A percentile compares a stretch with the other conserved stretches of the same genome.
Conservation (phyloP, 2,329 filamentous ascomycete genomes). For the Paecilomyces formosus region DNA sequence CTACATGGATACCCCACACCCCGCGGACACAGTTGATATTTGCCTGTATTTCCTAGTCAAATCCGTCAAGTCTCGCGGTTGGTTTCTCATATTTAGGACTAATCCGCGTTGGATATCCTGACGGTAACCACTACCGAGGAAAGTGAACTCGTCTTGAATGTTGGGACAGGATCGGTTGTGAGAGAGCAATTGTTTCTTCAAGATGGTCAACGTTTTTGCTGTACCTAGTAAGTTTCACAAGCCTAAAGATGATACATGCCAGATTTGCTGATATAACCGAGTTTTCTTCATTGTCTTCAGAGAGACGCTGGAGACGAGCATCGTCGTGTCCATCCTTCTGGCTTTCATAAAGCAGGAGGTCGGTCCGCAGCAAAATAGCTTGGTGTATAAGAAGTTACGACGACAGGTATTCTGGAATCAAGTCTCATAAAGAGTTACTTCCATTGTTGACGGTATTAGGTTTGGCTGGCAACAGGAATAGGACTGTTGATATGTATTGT, state of each 20-base stretch:
- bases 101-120: neutral
- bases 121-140: neutral
- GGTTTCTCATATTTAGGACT: neutral
- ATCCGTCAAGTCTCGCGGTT: no score
- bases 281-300: slow-evolving; percentile 47
- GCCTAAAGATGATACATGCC: neutral
- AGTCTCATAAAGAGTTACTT: neutral
- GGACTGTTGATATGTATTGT: slow-evolving; percentile 60
- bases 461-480: slow-evolving; percentile 59
- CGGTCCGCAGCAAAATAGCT: slow-evolving; percentile 54
- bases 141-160: neutral
- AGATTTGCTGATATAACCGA: neutral
- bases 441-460: slow-evolving; percentile 35
- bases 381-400: slow-evolving; percentile 60
- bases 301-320: slow-evolving; percentile 74
- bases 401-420: slow-evolving; percentile 45
- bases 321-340: slow-evolving; percentile 80
- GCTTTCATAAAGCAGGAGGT: slow-evolving; percentile 80
- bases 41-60: neutral
- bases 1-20: neutral
- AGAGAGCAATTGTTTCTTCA: slow-evolving; percentile 16
- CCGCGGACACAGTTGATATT: neutral
- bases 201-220: slow-evolving; percentile 64
- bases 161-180: neutral
- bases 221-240: slow-evolving; percentile 47